These are phyloP conservation scores for Paramyrothecium roridum DNA, from an alignment of 2,329 filamentous ascomycete species.

Conservation along the genomic window DNA sequence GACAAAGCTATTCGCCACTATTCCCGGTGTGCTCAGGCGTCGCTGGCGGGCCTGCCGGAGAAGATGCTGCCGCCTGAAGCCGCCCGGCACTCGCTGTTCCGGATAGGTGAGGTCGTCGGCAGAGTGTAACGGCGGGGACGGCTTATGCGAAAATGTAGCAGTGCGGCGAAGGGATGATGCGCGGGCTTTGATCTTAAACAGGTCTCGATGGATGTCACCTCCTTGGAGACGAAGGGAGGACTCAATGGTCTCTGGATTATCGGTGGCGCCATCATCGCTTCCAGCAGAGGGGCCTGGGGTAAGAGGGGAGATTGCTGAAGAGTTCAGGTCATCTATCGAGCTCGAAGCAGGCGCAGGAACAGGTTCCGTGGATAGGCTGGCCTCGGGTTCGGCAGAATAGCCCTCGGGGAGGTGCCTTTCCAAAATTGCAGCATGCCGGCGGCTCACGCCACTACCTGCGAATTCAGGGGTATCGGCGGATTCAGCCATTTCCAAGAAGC, in stretches of 20 bases:
- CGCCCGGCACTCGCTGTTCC: constrained; percentile 41
- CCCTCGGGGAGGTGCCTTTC: constrained; percentile 34
- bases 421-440: constrained; percentile 31
- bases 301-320: constrained; percentile 9
- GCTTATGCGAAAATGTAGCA: constrained; percentile 62
- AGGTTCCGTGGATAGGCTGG: constrained; percentile 21
- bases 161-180: constrained; percentile 51
- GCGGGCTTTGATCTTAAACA: constrained; percentile 69
- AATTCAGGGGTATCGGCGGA: constrained; percentile 19
- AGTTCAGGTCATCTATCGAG: constrained; percentile 7
- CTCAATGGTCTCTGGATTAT: constrained; percentile 37
- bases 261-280: constrained; percentile 8
- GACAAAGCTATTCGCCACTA: constrained; percentile 68
- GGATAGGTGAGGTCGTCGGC: constrained; percentile 26
- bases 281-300: constrained; percentile 9
- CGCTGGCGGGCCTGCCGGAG: constrained; percentile 35
- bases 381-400: constrained; percentile 35
- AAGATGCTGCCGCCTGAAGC: constrained; percentile 44
- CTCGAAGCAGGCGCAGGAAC: not conserved
- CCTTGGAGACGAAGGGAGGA: constrained; percentile 72
- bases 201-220: constrained; percentile 74
- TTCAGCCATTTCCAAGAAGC: constrained; percentile 19
- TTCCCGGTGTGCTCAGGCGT: constrained; percentile 32
- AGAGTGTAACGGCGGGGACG: constrained; percentile 24
- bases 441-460: constrained; percentile 20